phyloP scores from a whole-genome alignment of 768 basidiomycete genomes.

The Phanerochaete sordida region DNA sequence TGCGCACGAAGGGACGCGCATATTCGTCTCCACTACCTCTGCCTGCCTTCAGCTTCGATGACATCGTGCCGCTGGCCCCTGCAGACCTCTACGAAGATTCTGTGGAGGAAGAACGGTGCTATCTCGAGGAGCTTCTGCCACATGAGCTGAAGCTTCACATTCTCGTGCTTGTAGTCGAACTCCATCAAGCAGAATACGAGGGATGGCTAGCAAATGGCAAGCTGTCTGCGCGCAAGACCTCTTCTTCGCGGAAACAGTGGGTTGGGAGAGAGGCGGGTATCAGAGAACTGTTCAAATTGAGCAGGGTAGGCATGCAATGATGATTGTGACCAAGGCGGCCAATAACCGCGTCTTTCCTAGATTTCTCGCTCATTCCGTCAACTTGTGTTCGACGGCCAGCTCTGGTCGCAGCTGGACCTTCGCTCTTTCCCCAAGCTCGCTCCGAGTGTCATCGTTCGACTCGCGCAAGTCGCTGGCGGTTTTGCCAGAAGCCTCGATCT shows the following conservation, averaged over 20 bases:
- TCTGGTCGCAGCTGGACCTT: conserved; percentile 73
- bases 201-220: conserved; percentile 39
- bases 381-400: conserved; percentile 79
- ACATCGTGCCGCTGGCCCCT: conserved; percentile 49
- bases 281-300: conserved; percentile 74
- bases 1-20: conserved; percentile 54
- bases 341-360: conserved; percentile 34
- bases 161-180: conserved; percentile 47
- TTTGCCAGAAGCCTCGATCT: conserved; percentile 65
- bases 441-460: conserved; percentile 43
- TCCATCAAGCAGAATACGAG: conserved; percentile 59
- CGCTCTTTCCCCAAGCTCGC: conserved; percentile 58
- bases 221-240: conserved; percentile 63
- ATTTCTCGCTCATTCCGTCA: conserved; percentile 75
- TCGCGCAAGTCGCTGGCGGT: conserved; percentile 55
- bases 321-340: neutral
- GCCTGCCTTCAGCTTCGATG: conserved; percentile 42
- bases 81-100: conserved; percentile 52
- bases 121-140: conserved; percentile 71
- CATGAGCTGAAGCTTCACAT: conserved; percentile 66
- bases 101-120: conserved; percentile 36
- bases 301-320: conserved; percentile 54
- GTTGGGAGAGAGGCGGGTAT: conserved; percentile 71
- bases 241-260: conserved; percentile 64
- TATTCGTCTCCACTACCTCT: conserved; percentile 63